Base-by-base conservation (phyloP, 305 asterid genomes). In the Nicotiana rustica region DNA sequence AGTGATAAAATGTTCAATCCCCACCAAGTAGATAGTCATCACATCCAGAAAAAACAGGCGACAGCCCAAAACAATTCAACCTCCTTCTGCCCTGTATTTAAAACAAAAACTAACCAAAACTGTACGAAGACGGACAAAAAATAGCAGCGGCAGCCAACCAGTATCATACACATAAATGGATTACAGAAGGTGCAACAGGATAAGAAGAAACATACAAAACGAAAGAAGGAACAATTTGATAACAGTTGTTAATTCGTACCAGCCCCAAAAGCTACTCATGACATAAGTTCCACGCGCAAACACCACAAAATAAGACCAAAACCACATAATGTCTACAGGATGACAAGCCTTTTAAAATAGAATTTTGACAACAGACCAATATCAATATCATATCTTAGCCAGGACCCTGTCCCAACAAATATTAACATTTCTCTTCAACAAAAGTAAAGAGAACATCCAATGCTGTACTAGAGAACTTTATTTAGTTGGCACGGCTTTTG, bases 401-500 rank as follows among this genome's bases (percentile, higher is more conserved):
- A 76, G 87, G 82, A 85, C 33, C 82, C 83, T 82, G 83, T 82
- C 82, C 90, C 90, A 83, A 86, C 81, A 85, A 83, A 89, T 92
- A 87, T 89, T 85, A 88, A 89, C 90, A 90, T 85, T 79, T 82
- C 88, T 85, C 87, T 79, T 29, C 66, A 77, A 85, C 84, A 29
- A 67, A 56, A 76, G 88, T 87, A 83, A 86, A 77, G 82, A 68
- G 84, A 76, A 78, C 81, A 84, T 65, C 88, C 29, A 75, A 82
- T 77, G 84, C 75, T 49, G 67, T 70, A 78, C 84, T 21, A 77
- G 76, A 86, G 86, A 70, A 60, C 41, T 47, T 31, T 57, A 69
- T 88, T 89, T 85, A 88, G 78, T 84, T 91, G 81, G 89, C 94
- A 25, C 97, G 96, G 84, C 93, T 90, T 81, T 85, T 90, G 90